Percentiles rank a stretch among this genome's conserved stretches.
Evolutionary conservation across 768 basidiomycete genomes (phyloP).

Genomic region (Glaciozyma antarctica): DNA sequence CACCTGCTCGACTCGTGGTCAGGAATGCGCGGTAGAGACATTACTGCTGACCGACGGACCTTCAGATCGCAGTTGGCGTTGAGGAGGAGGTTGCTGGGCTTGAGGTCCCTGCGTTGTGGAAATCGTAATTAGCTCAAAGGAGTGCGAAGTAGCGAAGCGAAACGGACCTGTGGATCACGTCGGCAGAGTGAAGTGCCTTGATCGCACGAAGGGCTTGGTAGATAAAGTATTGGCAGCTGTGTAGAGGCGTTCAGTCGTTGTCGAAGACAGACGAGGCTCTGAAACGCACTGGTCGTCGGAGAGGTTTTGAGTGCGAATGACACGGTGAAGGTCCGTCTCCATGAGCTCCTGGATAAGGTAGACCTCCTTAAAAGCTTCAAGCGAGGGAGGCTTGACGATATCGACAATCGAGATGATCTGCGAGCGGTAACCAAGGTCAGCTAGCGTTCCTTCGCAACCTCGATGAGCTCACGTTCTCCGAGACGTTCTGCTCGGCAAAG

Average conservation of each 20-base stretch:
- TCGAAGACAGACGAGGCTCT: no score
- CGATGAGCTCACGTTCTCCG: slow-evolving; percentile 33
- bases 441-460: background rate
- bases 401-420: slow-evolving; percentile 86
- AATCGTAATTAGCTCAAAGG: no score
- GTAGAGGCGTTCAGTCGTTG: slow-evolving; percentile 37
- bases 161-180: slow-evolving; percentile 59
- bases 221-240: slow-evolving; percentile 70
- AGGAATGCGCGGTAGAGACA: no score
- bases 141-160: no score
- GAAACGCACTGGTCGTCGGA: slow-evolving; percentile 67
- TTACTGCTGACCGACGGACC: background rate
- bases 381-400: slow-evolving; percentile 67
- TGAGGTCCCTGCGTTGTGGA: slow-evolving; percentile 61
- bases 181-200: slow-evolving; percentile 75
- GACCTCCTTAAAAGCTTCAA: slow-evolving; percentile 76
- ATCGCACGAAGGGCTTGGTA: slow-evolving; percentile 93
- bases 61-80: slow-evolving; percentile 51
- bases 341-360: slow-evolving; percentile 45
- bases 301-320: slow-evolving; percentile 86
- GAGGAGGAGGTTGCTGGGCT: slow-evolving; percentile 86
- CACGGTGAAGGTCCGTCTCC: slow-evolving; percentile 93
- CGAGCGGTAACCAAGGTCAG: slow-evolving; percentile 44
- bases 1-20: background rate
- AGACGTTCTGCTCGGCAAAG: slow-evolving; percentile 39